A percentile compares a stretch with the other conserved stretches of the same genome.
Conservation (phyloP, 495 filamentous ascomycete genomes). For the Trichoderma virens region DNA sequence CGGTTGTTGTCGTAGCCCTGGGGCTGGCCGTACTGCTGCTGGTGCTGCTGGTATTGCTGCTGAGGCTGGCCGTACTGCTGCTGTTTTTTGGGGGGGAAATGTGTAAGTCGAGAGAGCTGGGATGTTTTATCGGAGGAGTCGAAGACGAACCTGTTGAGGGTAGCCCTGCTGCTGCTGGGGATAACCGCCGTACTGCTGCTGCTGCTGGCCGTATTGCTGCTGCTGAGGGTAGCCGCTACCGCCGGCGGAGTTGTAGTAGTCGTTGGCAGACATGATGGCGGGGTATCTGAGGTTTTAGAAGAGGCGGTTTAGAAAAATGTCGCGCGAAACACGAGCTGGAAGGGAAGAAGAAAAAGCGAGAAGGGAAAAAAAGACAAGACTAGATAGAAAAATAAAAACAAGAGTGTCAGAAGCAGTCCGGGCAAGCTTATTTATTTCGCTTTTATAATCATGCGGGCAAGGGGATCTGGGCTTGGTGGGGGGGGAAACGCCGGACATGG, state of each 20-base stretch:
- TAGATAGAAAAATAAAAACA: background rate
- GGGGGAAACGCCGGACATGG: background rate
- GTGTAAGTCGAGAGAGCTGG: background rate
- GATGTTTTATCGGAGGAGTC: background rate
- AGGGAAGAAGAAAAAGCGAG: background rate
- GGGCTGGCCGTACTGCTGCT: background rate
- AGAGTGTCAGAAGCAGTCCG: background rate
- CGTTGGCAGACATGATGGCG: constrained; percentile 6
- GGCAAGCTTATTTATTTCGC: constrained; percentile 8
- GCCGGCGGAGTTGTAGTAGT: constrained; percentile 8
- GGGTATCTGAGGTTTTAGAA: background rate
- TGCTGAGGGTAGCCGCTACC: background rate
- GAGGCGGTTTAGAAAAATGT: background rate
- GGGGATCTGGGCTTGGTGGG: background rate
- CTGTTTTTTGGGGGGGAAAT: background rate
- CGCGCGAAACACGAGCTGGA: background rate
- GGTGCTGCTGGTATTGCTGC: background rate
- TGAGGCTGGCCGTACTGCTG: constrained; percentile 7
- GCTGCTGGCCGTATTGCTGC: constrained; percentile 3
- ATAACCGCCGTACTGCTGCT: constrained; percentile 5
- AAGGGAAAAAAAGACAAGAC: background rate
- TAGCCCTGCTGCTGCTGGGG: constrained; percentile 8
- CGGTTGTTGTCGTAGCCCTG: background rate
- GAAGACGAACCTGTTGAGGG: constrained; percentile 4
- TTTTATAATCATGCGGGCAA: background rate